These are phyloP conservation scores for Diaporthe vaccinii DNA, from an alignment of 2,329 filamentous ascomycete species.

Conservation along the genomic window DNA sequence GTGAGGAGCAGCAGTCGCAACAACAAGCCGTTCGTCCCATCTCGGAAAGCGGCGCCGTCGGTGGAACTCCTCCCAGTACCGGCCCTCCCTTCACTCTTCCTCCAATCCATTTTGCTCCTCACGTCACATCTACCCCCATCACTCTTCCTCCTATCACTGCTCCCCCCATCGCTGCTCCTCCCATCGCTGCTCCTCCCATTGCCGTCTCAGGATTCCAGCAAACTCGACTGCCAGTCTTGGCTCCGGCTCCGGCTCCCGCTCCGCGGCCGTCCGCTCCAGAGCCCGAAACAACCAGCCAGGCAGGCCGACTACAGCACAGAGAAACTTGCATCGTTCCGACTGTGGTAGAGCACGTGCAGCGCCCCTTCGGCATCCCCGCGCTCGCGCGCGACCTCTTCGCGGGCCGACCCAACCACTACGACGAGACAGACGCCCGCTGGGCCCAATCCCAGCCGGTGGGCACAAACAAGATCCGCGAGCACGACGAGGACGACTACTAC, in stretches of 20 bases:
- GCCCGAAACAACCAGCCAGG: neutral
- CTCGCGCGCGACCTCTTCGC: neutral
- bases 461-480: neutral
- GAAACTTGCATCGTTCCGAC: neutral
- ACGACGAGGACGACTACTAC: neutral
- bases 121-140: neutral
- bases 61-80: neutral
- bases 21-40: neutral
- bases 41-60: neutral
- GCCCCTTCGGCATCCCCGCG: constrained; percentile 5
- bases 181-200: neutral
- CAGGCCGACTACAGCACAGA: neutral
- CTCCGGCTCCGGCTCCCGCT: neutral
- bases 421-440: constrained; percentile 13
- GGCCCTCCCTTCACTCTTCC: neutral
- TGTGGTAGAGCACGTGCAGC: neutral
- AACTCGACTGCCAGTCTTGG: neutral
- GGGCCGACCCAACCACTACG: constrained; percentile 6
- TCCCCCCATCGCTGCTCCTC: neutral
- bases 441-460: neutral
- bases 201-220: neutral
- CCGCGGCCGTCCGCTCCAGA: neutral
- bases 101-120: neutral
- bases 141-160: neutral
- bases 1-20: neutral